Base-by-base conservation (phyloP, 495 filamentous ascomycete genomes). In the Penicillium coprophilum region DNA sequence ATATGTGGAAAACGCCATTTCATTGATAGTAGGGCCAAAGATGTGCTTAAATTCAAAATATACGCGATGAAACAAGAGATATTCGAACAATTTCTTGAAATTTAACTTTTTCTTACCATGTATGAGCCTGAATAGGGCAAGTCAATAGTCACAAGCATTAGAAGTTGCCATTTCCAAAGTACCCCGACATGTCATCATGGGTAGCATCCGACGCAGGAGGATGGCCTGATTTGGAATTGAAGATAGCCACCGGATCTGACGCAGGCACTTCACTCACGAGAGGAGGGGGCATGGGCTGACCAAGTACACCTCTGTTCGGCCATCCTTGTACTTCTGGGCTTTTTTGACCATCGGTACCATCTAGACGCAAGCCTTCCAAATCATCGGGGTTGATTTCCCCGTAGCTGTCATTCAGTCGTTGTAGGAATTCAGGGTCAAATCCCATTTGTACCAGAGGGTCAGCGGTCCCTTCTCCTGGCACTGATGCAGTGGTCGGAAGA, bases 381-480 rank as follows among this genome's bases (percentile, higher is more conserved):
- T 64, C 60, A 49, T 66, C 64, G 8, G 62, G 58, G 24, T 61
- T 61, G 15, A 70, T 57, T 27, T 71, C 65, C 20, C 66, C 70
- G 56, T 75, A 75, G 50, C 63, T 66, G 12, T 71, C 64, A 41
- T 72, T 72, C 34, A 77, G 47, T 46, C 67, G 68, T 57, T 73
- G 70, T 46, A 79, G 52, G 31, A 77, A 73, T 21, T 68, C 69
- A 8, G 72, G 72, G 21, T 79, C 76, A 46, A 79, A 79, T 8
- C 70, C 73, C 68, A 76, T 74, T 57, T 74, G 74, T 31, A 75
- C 64, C 40, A 76, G 65, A 3, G 72, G 69, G 44, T 78, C 73
- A 54, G 63, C 57, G 27, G 71, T 57, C 28, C 58, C 59, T 38
- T 59, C 64, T 17, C 61, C 54, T 11, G 65, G 67, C 30, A 66